phyloP scores from a whole-genome alignment of 2,329 filamentous ascomycete genomes.

The Leptodontidium sp. region DNA sequence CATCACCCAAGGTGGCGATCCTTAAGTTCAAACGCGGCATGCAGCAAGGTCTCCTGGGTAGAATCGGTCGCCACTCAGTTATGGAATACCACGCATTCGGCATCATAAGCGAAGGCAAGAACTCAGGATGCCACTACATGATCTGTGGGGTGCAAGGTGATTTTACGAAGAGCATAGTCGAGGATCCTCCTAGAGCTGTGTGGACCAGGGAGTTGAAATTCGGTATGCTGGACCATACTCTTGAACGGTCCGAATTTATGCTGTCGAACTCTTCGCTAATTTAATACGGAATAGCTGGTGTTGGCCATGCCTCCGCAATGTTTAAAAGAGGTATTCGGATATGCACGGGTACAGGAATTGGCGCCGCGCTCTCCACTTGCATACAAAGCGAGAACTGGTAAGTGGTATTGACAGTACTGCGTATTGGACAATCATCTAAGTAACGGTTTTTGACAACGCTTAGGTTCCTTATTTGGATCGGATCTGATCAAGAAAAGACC shows the following conservation, averaged over 20 bases:
- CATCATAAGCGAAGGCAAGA: constrained; percentile 52
- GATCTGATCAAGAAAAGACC: constrained; percentile 52
- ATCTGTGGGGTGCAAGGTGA: constrained; percentile 54
- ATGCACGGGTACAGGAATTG: constrained; percentile 53
- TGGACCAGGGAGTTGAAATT: constrained; percentile 54
- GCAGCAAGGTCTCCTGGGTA: constrained; percentile 52
- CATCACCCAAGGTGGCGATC: constrained; percentile 52
- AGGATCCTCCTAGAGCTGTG: constrained; percentile 51
- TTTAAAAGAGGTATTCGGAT: constrained; percentile 53
- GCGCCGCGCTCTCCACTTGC: constrained; percentile 52
- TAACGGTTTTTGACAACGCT: constrained; percentile 24
- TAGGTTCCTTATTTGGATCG: constrained; percentile 55
- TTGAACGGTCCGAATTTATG: neutral
- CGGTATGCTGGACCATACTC: constrained; percentile 42
- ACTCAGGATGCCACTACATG: constrained; percentile 51
- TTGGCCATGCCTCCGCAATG: constrained; percentile 53
- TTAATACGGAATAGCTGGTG: constrained; percentile 47
- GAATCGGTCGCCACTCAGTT: constrained; percentile 52
- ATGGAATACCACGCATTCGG: constrained; percentile 55
- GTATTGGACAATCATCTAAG: neutral
- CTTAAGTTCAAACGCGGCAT: constrained; percentile 52
- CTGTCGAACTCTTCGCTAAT: constrained; percentile 14
- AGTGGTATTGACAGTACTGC: constrained; percentile 13
- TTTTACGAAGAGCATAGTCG: constrained; percentile 51
- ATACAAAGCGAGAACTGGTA: constrained; percentile 52